A percentile compares a stretch with the other conserved stretches of the same genome.
These are phyloP conservation scores for Cymbidium sinense DNA, from an alignment of 106 monocot genomes.

Conservation along the genomic window DNA sequence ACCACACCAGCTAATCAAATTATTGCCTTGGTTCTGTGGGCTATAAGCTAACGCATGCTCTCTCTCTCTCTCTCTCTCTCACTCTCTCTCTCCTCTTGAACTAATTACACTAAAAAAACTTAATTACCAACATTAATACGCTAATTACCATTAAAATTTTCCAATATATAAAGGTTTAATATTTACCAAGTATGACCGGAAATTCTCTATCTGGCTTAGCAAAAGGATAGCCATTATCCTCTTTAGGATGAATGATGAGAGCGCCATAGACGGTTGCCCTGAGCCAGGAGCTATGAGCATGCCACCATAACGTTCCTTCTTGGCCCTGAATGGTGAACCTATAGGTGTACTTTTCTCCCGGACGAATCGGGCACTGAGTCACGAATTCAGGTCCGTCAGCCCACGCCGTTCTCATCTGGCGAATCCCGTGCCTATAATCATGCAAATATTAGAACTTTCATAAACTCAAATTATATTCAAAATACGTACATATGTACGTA, in stretches of 20 bases:
- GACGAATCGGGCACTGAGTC: slow-evolving; percentile 60
- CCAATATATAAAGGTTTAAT: not conserved
- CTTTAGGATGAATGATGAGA: slow-evolving; percentile 43
- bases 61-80: not conserved
- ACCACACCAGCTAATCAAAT: not conserved
- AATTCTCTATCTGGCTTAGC: slow-evolving; percentile 27
- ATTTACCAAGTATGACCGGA: slow-evolving; percentile 36
- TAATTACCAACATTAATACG: not conserved
- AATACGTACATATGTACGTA: not conserved
- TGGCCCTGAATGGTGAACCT: slow-evolving; percentile 48
- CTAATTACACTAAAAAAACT: not conserved
- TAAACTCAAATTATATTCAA: not conserved
- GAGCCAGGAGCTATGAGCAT: slow-evolving; percentile 58
- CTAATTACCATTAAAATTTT: not conserved
- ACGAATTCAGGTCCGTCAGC: slow-evolving; percentile 56
- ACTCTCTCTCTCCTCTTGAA: not conserved
- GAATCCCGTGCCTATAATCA: slow-evolving; percentile 44
- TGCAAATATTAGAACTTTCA: not conserved
- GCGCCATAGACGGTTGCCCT: slow-evolving; percentile 66
- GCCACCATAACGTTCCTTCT: slow-evolving; percentile 63
- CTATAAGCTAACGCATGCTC: not conserved
- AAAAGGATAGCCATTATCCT: slow-evolving; percentile 40
- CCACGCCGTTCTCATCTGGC: slow-evolving; percentile 49
- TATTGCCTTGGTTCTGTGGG: not conserved
- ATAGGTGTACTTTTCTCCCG: slow-evolving; percentile 47